A percentile compares a stretch with the other conserved stretches of the same genome.
These are phyloP conservation scores for Pinus tabuliformis DNA, from an alignment of 75 land plant genomes.

Conservation along the genomic window DNA sequence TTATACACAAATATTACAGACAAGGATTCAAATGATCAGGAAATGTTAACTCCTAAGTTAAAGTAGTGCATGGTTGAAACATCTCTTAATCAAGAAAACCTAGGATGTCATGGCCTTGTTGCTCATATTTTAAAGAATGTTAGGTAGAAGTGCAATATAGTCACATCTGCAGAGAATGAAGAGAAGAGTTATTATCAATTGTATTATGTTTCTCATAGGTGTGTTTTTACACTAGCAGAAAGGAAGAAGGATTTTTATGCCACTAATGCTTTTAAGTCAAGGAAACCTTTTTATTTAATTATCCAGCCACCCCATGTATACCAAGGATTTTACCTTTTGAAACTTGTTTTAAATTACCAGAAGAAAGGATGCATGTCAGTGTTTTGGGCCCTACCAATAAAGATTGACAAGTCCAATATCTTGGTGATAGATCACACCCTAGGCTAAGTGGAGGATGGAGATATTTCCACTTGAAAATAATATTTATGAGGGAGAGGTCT, in stretches of 20 bases:
- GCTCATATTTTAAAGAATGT: no score
- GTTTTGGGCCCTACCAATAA: slow-evolving; percentile 1
- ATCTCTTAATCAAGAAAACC: not conserved
- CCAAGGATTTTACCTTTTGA: slow-evolving; percentile 23
- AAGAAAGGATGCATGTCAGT: not conserved
- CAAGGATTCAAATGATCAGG: not conserved
- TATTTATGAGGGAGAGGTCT: slow-evolving; percentile 23
- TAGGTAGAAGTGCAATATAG: no score
- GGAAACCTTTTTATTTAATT: slow-evolving; percentile 4
- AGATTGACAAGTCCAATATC: not conserved
- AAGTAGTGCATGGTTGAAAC: not conserved
- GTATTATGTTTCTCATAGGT: slow-evolving; percentile 12
- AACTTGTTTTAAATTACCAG: slow-evolving; percentile 1
- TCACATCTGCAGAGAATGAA: no score
- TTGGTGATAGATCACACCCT: not conserved
- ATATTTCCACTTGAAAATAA: slow-evolving; percentile 15
- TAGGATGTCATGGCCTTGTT: not conserved
- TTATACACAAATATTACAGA: no score
- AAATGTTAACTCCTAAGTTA: not conserved
- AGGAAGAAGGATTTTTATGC: slow-evolving; percentile 11
- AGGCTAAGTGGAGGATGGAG: slow-evolving; percentile 17
- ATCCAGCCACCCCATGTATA: slow-evolving; percentile 32
- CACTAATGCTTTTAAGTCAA: slow-evolving; percentile 5
- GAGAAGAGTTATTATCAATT: no score
- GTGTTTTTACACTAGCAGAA: slow-evolving; percentile 20